Conservation (phyloP, 345 rosid genomes). For the Leavenworthia alabamica region DNA sequence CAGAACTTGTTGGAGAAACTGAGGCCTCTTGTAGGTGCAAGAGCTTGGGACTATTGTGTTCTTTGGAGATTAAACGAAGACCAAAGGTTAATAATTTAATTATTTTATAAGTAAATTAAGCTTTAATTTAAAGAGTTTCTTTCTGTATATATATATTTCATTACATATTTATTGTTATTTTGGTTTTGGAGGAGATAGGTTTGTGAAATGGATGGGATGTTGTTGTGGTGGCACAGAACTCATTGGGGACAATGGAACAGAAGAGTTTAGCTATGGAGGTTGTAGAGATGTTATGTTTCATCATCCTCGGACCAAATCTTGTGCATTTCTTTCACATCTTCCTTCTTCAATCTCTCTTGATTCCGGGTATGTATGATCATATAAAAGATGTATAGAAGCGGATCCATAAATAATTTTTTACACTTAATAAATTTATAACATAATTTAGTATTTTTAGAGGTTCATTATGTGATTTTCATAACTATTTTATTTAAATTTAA, state of each 20-base stretch:
- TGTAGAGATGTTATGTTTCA: conserved; percentile 66
- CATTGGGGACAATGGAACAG: conserved; percentile 35
- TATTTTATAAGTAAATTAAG: not conserved
- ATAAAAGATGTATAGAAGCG: not conserved
- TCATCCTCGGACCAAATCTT: conserved; percentile 60
- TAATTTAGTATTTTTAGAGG: too few species aligned
- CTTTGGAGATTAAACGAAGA: conserved; percentile 76
- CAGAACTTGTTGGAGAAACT: conserved; percentile 59
- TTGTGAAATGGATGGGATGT: conserved; percentile 70
- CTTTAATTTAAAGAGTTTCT: not conserved
- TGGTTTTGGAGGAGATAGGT: conserved; percentile 26
- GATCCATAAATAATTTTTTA: too few species aligned
- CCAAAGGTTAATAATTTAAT: conserved; percentile 61
- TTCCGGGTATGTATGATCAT: conserved; percentile 45
- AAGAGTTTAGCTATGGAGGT: conserved; percentile 46
- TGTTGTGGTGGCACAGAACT: conserved; percentile 66
- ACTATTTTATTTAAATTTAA: too few species aligned
- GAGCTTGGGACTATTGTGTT: conserved; percentile 78
- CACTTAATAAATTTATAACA: too few species aligned
- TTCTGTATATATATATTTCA: not conserved
- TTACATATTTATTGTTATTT: conserved; percentile 1
- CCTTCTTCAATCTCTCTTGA: conserved; percentile 63
- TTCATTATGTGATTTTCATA: too few species aligned
- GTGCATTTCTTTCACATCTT: conserved; percentile 60
- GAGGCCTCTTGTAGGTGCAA: conserved; percentile 59